Evolutionary conservation across 495 filamentous ascomycete species (phyloP), one percentile per base, ranked within the genome.

Genomic region (Hypoxylon fuscum): DNA sequence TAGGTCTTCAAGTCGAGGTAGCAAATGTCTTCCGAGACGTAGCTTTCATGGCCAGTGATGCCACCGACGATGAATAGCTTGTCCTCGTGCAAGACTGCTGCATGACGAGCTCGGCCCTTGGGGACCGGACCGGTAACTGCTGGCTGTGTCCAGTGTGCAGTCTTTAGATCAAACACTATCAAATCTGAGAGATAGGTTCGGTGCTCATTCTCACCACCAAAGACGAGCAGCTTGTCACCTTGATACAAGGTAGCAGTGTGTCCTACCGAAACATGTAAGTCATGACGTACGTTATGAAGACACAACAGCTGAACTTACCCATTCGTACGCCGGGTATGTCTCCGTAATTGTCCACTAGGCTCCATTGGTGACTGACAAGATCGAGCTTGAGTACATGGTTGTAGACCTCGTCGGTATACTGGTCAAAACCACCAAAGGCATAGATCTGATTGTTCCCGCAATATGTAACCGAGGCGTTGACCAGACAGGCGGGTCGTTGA

Each of bases 401-500:
- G 80, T 98, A 98, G 21, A 98, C 95, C 82, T 98, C 95, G 73
- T 98, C 95, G 7, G 95, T 98, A 70, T 95, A 98, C 72, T 97
- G 93, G 70, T 98, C 95, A 66, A 98, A 98, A n/a, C 95, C 95
- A 10, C 95, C 95, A 77, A 98, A 98, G 21, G 93, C 95, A 76
- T 97, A 97, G 65, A 98, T 97, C 71, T 90, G 86, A 76, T 97
- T 93, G 74, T 96, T 91, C 41, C 92, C 91, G 69, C 93, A 96
- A 74, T 96, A 97, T 14, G 95, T 98, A 48, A 98, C 93, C 11
- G 96, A 97, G 51, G 95, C 95, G 80, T 97, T 98, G 50, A 98
- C 94, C 35, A 98, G 83, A 69, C 95, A 97, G 45, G 96, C 92
- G 7, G 96, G 93, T 48, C 92, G 81, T 74, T 95, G 91, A 35